Percentiles rank a stretch among this genome's conserved stretches.
These are phyloP conservation scores for Saccharomyces hybrid DNA, from an alignment of 1,139 yeast genomes.

Conservation along the genomic window DNA sequence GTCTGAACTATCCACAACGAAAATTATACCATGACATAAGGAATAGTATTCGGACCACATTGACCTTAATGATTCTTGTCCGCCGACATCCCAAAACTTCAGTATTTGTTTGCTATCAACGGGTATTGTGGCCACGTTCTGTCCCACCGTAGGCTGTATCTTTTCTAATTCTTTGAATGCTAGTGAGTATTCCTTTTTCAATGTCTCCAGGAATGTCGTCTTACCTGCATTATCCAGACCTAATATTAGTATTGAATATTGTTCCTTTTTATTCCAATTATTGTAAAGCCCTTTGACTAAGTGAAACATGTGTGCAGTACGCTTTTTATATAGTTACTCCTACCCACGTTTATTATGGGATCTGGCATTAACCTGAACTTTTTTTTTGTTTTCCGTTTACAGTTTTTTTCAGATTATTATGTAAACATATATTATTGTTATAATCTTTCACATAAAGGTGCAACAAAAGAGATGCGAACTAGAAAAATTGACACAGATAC, in stretches of 20 bases:
- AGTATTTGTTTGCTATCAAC: constrained; percentile 47
- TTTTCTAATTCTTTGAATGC: constrained; percentile 33
- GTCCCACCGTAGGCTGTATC: constrained; percentile 68
- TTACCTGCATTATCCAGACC: constrained; percentile 97
- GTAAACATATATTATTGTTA: background rate
- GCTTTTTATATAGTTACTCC: background rate
- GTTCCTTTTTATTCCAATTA: constrained; percentile 51
- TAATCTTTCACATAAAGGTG: background rate
- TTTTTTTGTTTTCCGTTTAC: background rate
- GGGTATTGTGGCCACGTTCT: constrained; percentile 52
- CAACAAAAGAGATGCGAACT: background rate
- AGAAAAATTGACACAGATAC: background rate
- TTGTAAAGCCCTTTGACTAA: constrained; percentile 53
- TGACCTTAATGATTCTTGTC: constrained; percentile 71
- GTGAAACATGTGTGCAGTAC: constrained; percentile 51
- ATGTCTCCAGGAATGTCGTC: constrained; percentile 66
- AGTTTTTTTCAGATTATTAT: background rate
- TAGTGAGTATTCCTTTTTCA: constrained; percentile 45
- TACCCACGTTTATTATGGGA: background rate
- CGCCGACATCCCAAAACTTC: constrained; percentile 95
- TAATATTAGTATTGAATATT: constrained; percentile 67
- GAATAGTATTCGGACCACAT: constrained; percentile 84
- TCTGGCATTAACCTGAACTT: background rate
- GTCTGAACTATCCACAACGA: constrained; percentile 88
- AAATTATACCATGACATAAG: constrained; percentile 85